These are phyloP conservation scores for Dentipellis fragilis DNA, from an alignment of 768 basidiomycete species.

Conservation along the genomic window DNA sequence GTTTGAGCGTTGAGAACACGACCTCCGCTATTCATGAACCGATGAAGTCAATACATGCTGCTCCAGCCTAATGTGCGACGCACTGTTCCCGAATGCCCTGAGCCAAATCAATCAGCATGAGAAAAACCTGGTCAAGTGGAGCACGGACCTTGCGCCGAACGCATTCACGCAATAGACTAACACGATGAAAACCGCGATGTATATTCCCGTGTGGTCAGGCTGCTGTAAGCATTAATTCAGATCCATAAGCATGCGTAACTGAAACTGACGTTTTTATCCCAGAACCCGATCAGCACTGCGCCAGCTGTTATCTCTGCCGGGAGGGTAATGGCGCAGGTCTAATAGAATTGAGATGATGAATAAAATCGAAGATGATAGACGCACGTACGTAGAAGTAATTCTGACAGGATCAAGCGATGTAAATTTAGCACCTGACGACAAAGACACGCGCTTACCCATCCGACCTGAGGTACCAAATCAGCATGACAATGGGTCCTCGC, in stretches of 20 bases:
- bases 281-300: slow-evolving; percentile 8
- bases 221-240: not conserved
- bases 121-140: not conserved
- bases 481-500: not conserved
- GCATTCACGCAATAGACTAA: slow-evolving; percentile 7
- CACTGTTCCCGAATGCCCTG: slow-evolving; percentile 12
- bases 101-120: not conserved
- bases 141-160: slow-evolving; percentile 5
- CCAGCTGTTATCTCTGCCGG: slow-evolving; percentile 13
- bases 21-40: slow-evolving; percentile 4
- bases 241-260: not conserved
- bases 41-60: not conserved
- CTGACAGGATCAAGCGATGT: not conserved
- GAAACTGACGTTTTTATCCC: slow-evolving; percentile 9
- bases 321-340: slow-evolving; percentile 11
- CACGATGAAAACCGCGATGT: slow-evolving; percentile 8
- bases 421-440: not conserved
- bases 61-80: not conserved
- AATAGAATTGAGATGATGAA: not conserved
- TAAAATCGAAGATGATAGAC: too few species aligned
- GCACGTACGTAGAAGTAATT: slow-evolving; percentile 12
- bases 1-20: slow-evolving; percentile 12
- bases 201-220: slow-evolving; percentile 7
- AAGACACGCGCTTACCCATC: slow-evolving; percentile 8
- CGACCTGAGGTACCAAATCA: slow-evolving; percentile 4